Conservation (phyloP, 225 moss, liverwort and hornwort genomes). For the Lunularia cruciata region DNA sequence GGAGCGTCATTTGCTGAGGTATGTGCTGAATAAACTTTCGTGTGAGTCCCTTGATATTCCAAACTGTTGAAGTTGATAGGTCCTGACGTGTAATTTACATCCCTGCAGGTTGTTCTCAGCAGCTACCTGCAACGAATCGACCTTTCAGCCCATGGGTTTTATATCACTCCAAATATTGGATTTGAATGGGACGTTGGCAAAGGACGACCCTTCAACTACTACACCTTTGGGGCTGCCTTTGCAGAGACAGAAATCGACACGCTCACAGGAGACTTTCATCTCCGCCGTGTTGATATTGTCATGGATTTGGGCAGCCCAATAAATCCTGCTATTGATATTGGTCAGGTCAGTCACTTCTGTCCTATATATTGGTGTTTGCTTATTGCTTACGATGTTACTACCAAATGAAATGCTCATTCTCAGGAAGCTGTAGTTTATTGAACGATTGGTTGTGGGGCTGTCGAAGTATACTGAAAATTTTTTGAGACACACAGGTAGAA, state of each 20-base stretch:
- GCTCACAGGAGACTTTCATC: constrained; percentile 78
- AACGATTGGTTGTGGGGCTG: neutral
- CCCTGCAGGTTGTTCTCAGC: constrained; percentile 62
- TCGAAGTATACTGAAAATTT: neutral
- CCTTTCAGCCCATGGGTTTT: constrained; percentile 94
- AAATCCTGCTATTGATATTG: constrained; percentile 92
- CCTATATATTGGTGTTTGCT: neutral
- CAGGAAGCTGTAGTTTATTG: too few species aligned
- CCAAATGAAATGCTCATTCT: neutral
- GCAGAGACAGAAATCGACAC: constrained; percentile 79
- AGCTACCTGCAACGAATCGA: constrained; percentile 76
- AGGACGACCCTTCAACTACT: constrained; percentile 80
- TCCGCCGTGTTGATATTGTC: constrained; percentile 84
- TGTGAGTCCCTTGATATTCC: too few species aligned
- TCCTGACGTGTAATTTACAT: neutral
- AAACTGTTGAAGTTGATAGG: too few species aligned
- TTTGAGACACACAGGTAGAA: constrained; percentile 55
- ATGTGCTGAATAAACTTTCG: neutral
- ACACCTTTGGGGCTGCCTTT: constrained; percentile 87
- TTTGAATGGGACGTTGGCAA: constrained; percentile 81
- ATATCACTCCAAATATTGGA: constrained; percentile 88
- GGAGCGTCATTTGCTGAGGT: constrained; percentile 73
- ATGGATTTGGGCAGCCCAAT: constrained; percentile 92
- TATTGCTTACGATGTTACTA: neutral
- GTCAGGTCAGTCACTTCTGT: constrained; percentile 48